phyloP scores from a whole-genome alignment of 2,329 filamentous ascomycete genomes.

The Septoria linicola region DNA sequence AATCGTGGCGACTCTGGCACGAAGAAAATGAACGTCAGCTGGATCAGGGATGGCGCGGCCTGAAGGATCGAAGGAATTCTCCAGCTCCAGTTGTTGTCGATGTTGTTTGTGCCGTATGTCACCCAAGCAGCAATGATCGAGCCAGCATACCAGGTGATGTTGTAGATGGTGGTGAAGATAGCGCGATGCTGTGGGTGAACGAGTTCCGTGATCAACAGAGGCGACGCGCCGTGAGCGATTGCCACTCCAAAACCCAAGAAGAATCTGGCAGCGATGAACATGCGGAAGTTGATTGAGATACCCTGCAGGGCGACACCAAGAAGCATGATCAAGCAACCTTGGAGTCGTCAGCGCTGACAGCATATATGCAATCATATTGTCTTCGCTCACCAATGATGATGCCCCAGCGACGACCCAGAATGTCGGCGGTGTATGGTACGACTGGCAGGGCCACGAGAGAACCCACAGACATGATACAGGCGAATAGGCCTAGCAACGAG shows the following conservation, averaged over 20 bases:
- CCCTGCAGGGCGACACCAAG: constrained; percentile 47
- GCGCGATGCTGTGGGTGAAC: constrained; percentile 52
- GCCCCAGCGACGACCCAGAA: constrained; percentile 48
- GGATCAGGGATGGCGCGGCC: constrained; percentile 47
- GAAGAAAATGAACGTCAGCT: constrained; percentile 50
- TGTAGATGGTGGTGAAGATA: constrained; percentile 50
- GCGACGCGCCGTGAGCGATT: constrained; percentile 39
- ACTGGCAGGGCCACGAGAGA: constrained; percentile 50
- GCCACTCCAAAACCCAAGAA: constrained; percentile 44
- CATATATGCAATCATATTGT: background rate
- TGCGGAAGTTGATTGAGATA: constrained; percentile 41
- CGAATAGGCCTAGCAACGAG: constrained; percentile 46
- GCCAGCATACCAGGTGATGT: constrained; percentile 48
- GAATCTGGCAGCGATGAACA: constrained; percentile 48
- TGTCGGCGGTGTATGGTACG: constrained; percentile 51
- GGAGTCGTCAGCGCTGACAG: no score
- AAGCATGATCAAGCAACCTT: constrained; percentile 43
- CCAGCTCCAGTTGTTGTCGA: constrained; percentile 51
- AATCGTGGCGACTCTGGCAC: constrained; percentile 62
- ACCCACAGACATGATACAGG: constrained; percentile 52
- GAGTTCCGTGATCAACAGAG: constrained; percentile 43
- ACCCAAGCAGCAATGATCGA: constrained; percentile 50
- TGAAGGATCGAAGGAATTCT: constrained; percentile 56
- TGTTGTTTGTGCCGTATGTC: constrained; percentile 47
- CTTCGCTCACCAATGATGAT: constrained; percentile 47